phyloP scores from a whole-genome alignment of 495 filamentous ascomycete species.

The Podospora pseudoanserina region DNA sequence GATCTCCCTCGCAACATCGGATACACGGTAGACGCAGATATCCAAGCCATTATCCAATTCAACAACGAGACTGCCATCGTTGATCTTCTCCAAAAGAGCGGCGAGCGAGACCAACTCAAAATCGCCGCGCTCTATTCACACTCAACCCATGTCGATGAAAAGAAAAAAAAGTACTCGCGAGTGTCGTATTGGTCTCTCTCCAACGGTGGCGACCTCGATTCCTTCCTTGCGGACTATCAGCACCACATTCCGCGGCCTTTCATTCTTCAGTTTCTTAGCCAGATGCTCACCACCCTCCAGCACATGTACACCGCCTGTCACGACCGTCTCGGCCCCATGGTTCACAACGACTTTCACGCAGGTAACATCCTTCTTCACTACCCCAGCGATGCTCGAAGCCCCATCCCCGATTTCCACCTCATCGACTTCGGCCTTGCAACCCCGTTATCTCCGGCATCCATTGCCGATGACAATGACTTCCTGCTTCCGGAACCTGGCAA shows the following conservation, averaged over 20 bases:
- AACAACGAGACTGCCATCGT: not conserved
- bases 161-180: not conserved
- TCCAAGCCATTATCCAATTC: not conserved
- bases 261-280: constrained; percentile 5
- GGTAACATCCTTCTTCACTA: constrained; percentile 8
- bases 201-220: constrained; percentile 9
- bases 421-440: constrained; percentile 11
- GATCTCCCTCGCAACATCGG: not conserved
- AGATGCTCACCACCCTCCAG: constrained; percentile 10
- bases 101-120: not conserved
- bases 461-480: not conserved
- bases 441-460: not conserved
- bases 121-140: not conserved
- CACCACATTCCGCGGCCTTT: constrained; percentile 1
- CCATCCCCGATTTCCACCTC: not conserved
- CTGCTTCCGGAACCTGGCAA: not conserved
- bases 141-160: not conserved
- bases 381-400: not conserved
- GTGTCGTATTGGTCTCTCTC: constrained; percentile 13
- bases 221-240: not conserved
- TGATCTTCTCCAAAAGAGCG: not conserved
- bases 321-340: not conserved
- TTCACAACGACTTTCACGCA: constrained; percentile 4
- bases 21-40: not conserved
- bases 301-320: constrained; percentile 5